phyloP scores from a whole-genome alignment of 2,329 filamentous ascomycete genomes.

The Elsinoe necatrix region DNA sequence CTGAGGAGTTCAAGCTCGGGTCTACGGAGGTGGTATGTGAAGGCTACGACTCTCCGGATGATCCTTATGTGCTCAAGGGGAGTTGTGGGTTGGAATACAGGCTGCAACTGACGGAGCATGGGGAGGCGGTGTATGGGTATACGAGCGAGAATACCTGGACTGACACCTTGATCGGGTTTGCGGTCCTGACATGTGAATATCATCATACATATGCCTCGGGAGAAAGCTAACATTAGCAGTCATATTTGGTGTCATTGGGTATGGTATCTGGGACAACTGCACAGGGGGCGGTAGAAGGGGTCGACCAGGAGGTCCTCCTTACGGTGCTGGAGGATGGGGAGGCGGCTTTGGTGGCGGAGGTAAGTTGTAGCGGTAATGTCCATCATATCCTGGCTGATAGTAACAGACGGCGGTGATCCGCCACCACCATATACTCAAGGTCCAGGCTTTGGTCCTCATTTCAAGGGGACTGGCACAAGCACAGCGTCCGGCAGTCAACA shows the following conservation, averaged over 20 bases:
- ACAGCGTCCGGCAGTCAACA: conserved; percentile 20
- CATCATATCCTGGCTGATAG: background rate
- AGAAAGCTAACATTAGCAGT: conserved; percentile 18
- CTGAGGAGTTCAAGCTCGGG: conserved; percentile 63
- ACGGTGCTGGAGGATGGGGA: conserved; percentile 30
- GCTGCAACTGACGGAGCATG: conserved; percentile 65
- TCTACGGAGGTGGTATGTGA: conserved; percentile 88
- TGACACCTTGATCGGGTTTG: conserved; percentile 2
- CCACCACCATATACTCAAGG: conserved; percentile 41
- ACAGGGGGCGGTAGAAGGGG: conserved; percentile 18
- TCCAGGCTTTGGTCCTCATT: conserved; percentile 11
- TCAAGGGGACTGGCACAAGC: conserved; percentile 5
- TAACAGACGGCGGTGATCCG: conserved; percentile 37
- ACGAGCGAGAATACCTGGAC: conserved; percentile 8
- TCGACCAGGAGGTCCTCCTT: conserved; percentile 19
- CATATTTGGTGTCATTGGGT: conserved; percentile 26
- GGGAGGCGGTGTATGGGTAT: conserved; percentile 62
- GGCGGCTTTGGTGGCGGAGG: conserved; percentile 37
- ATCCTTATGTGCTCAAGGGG: conserved; percentile 80
- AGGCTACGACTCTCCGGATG: conserved; percentile 67
- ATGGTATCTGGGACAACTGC: conserved; percentile 24
- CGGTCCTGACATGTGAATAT: conserved; percentile 6
- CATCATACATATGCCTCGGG: background rate
- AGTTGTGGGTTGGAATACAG: conserved; percentile 90
- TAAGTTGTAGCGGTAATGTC: background rate